Base-by-base conservation (phyloP, 2,329 filamentous ascomycete species). In the Monilinia aucupariae region DNA sequence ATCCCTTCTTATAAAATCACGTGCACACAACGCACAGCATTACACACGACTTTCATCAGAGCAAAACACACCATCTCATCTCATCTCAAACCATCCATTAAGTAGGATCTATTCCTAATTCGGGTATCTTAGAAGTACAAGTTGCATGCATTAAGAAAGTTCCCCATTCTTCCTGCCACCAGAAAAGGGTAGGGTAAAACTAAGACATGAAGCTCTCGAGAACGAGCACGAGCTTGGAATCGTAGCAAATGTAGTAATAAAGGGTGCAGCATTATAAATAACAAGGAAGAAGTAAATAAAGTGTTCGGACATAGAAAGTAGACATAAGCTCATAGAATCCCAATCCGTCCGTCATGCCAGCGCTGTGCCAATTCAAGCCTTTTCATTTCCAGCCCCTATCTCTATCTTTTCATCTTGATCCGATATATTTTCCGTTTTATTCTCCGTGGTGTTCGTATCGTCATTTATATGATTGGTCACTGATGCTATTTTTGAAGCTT, bases 261-360 rank as follows among this genome's bases (percentile, higher is more conserved):
- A 55, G 22, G 39, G 39, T 32, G 32, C n/a, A 45, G 6, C 20
- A 30, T 54, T 54, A 54, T 54, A 41, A 52, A 32, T 45, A 52
- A 30, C n/a, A 45, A 32, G 39, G 1, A 7, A 45, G 27, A 45
- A 45, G 53, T 43, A 45, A 45, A 12, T 45, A 32, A 41, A 22
- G 27, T 34, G 30, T n/a, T 32, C 15, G 13, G 10, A 43, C 25
- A 34, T 47, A 45, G 25, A 47, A 56, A 56, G 37, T 32, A 34
- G 15, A 56, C 53, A 56, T 56, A 22, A 56, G 53, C 41, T 56
- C 53, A 56, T 56, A 22, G 53, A 56, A 34, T 56, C 53, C 41
- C 22, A 32, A 56, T 45, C 53, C 41, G 30, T 45, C 53, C 41
- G 30, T 56, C 53, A 47, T 56, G 27, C 13, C 9, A 15, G 41